A percentile compares a stretch with the other conserved stretches of the same genome.
phyloP scores from a whole-genome alignment of 257 asterid species.

The Salvia rosmarinus region DNA sequence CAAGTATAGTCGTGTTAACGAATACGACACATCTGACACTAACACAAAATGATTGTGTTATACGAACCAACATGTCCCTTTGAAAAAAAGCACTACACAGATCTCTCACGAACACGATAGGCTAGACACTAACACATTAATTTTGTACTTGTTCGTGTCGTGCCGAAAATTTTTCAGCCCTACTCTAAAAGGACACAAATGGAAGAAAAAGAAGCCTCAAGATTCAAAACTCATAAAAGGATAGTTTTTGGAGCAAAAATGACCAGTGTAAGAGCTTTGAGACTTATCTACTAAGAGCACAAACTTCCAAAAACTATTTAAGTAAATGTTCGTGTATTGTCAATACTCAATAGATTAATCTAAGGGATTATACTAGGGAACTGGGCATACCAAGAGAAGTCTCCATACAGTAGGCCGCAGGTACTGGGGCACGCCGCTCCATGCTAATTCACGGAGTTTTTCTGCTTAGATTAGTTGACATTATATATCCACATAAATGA shows the following conservation, averaged over 20 bases:
- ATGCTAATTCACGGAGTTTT: conserved; percentile 86
- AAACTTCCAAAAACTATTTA: background rate
- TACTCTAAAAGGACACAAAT: background rate
- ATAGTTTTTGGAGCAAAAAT: background rate
- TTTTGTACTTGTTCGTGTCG: no score
- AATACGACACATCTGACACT: no score
- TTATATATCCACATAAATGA: background rate
- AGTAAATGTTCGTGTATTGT: no score
- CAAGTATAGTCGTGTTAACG: no score
- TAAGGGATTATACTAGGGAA: conserved; percentile 9
- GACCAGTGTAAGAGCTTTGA: background rate
- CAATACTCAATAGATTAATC: background rate
- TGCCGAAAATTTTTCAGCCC: no score
- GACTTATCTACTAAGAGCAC: background rate
- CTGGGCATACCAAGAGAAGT: conserved; percentile 80
- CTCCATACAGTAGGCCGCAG: conserved; percentile 92
- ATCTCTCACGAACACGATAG: no score
- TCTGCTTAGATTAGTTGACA: conserved; percentile 55
- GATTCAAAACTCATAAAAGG: background rate
- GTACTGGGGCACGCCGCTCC: conserved; percentile 97
- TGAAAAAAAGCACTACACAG: no score
- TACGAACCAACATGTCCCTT: no score
- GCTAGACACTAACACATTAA: no score
- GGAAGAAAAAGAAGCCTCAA: background rate
- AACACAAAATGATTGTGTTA: no score